These are phyloP conservation scores for Geotrichum citri-aurantii DNA, from an alignment of 1,139 yeast genomes.

Conservation along the genomic window DNA sequence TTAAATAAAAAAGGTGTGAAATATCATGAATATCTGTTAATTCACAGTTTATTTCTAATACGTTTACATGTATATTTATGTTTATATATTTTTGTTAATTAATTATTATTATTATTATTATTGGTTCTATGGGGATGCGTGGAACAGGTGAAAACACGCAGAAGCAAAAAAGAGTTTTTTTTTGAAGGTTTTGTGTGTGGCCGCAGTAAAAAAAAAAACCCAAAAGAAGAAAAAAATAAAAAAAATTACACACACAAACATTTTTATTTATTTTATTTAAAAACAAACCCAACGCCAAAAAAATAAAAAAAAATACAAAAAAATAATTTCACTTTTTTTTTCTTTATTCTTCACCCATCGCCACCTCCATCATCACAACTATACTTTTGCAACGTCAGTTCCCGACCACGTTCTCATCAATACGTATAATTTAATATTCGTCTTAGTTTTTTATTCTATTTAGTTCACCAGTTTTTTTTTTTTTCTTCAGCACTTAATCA, in stretches of 20 bases:
- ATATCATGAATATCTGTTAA: too few relatives aligned
- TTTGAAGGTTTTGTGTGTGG: neutral
- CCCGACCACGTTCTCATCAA: neutral
- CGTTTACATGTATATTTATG: too few relatives aligned
- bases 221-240: neutral
- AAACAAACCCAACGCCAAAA: too few relatives aligned
- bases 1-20: too few relatives aligned
- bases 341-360: neutral
- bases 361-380: neutral
- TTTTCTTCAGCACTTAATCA: neutral
- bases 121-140: too few relatives aligned
- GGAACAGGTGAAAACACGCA: too few relatives aligned
- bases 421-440: neutral
- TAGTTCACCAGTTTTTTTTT: neutral
- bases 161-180: too few relatives aligned
- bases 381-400: neutral
- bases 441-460: neutral
- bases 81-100: neutral
- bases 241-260: too few relatives aligned
- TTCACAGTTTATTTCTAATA: too few relatives aligned
- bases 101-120: too few relatives aligned
- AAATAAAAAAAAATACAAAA: neutral
- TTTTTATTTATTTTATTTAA: too few relatives aligned
- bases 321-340: slow-evolving; percentile 3
- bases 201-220: neutral